These are phyloP conservation scores for Ophiognomonia clavigignenti-juglandacearum DNA, from an alignment of 2,329 filamentous ascomycete genomes.

Conservation along the genomic window DNA sequence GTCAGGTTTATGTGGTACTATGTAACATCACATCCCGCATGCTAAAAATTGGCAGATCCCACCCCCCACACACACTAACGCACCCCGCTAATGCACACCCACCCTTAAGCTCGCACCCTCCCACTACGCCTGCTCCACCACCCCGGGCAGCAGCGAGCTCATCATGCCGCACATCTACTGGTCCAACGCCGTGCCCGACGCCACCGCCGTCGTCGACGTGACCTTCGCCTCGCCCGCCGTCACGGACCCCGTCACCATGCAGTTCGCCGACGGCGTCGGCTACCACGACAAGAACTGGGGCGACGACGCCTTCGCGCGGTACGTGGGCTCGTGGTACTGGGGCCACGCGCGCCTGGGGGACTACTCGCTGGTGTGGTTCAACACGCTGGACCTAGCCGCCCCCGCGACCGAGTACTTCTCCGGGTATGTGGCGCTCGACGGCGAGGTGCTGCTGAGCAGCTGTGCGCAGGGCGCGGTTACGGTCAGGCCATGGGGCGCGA, in stretches of 20 bases:
- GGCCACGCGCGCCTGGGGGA: conserved; percentile 35
- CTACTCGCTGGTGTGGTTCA: conserved; percentile 40
- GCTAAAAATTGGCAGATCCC: too few species aligned
- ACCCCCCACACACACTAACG: too few species aligned
- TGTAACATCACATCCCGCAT: too few species aligned
- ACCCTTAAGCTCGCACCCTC: conserved; percentile 8
- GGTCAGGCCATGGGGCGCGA: conserved; percentile 6
- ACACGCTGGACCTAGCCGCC: conserved; percentile 22
- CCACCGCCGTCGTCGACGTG: too few species aligned
- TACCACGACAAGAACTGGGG: conserved; percentile 46
- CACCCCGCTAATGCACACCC: too few species aligned
- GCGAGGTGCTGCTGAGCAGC: conserved; percentile 9
- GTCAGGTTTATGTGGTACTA: too few species aligned
- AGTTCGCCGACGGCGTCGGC: conserved; percentile 24
- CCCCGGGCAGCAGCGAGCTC: background rate
- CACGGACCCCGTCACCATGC: background rate
- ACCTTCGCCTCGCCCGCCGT: conserved; percentile 6
- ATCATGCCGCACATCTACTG: conserved; percentile 9
- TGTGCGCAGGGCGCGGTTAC: background rate
- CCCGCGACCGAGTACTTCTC: conserved; percentile 20
- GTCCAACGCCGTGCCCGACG: conserved; percentile 15
- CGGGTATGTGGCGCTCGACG: conserved; percentile 24
- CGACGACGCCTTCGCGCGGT: conserved; percentile 27
- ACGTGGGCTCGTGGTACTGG: conserved; percentile 35
- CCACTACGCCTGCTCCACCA: conserved; percentile 13